Evolutionary conservation across 768 basidiomycete genomes (phyloP).

Genomic region (Paxillus ammoniavirescens): DNA sequence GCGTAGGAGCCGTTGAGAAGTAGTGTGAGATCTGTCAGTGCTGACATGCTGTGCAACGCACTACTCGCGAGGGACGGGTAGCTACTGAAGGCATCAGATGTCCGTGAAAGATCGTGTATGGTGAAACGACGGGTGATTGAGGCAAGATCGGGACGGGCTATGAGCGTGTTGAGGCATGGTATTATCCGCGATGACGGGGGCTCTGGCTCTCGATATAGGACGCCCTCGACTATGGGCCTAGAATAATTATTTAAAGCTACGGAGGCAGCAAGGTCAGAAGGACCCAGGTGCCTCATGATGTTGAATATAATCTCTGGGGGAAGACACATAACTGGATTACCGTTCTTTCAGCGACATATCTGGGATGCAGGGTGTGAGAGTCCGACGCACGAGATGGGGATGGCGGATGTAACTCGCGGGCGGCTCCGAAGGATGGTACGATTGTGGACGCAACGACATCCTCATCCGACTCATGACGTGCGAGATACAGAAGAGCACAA

Average conservation of each 20-base stretch:
- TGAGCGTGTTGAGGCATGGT: slow-evolving; percentile 10
- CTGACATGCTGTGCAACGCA: slow-evolving; percentile 20
- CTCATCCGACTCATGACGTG: not conserved
- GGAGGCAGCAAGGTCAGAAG: slow-evolving; percentile 2
- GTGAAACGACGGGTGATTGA: slow-evolving; percentile 4
- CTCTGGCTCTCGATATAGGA: slow-evolving; percentile 8
- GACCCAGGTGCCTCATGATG: slow-evolving; percentile 3
- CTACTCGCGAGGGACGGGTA: slow-evolving; percentile 14
- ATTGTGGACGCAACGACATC: not conserved
- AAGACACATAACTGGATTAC: not conserved
- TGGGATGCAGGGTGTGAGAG: not conserved
- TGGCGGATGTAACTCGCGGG: not conserved
- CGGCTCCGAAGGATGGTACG: not conserved
- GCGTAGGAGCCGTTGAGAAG: slow-evolving; percentile 21
- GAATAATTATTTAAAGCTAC: slow-evolving; percentile 1
- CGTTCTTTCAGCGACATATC: not conserved
- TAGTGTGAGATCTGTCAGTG: slow-evolving; percentile 24
- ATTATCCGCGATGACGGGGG: slow-evolving; percentile 1
- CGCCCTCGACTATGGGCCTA: slow-evolving; percentile 3
- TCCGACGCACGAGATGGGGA: not conserved
- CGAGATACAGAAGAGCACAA: slow-evolving; percentile 6
- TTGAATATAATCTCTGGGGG: slow-evolving; percentile 10
- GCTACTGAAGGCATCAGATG: not conserved
- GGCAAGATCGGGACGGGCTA: slow-evolving; percentile 7
- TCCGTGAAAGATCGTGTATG: slow-evolving; percentile 4